A percentile compares a stretch with the other conserved stretches of the same genome.
phyloP scores from a whole-genome alignment of 345 rosid genomes.

The Populus simonii region DNA sequence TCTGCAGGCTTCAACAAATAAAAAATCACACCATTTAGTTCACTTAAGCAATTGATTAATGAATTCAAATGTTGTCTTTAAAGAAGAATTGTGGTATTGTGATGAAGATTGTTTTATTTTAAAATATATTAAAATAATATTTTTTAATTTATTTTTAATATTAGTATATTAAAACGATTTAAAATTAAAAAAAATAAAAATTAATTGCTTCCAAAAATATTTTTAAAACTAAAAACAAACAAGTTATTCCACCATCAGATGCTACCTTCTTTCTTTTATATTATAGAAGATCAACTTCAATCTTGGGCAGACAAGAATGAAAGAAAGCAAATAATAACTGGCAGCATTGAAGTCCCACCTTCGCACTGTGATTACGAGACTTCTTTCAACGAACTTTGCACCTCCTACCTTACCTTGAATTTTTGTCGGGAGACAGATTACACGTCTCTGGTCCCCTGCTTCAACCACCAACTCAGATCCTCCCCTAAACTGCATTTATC shows the following conservation, averaged over 20 bases:
- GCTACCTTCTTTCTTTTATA: background rate
- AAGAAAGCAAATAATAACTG: background rate
- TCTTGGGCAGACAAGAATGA: background rate
- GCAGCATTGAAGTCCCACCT: slow-evolving; percentile 12
- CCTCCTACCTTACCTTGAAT: slow-evolving; percentile 86
- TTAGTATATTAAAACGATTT: too few species aligned
- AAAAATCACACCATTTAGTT: too few species aligned
- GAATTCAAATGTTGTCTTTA: background rate
- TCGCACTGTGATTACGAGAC: slow-evolving; percentile 67
- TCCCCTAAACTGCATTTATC: slow-evolving; percentile 73
- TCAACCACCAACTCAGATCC: slow-evolving; percentile 85
- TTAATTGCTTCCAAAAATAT: too few species aligned
- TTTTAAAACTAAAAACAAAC: too few species aligned
- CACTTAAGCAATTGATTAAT: background rate
- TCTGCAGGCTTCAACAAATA: too few species aligned
- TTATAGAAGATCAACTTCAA: background rate
- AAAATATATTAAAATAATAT: too few species aligned
- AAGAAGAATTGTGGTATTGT: background rate
- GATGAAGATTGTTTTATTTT: too few species aligned
- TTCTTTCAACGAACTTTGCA: slow-evolving; percentile 72
- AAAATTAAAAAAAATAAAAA: too few species aligned
- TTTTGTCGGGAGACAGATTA: slow-evolving; percentile 56
- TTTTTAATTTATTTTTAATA: too few species aligned
- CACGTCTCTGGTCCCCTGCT: slow-evolving; percentile 88
- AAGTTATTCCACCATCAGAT: background rate